Evolutionary conservation across 352 stramenopile species (phyloP).

Genomic region (Phytophthora capsici): DNA sequence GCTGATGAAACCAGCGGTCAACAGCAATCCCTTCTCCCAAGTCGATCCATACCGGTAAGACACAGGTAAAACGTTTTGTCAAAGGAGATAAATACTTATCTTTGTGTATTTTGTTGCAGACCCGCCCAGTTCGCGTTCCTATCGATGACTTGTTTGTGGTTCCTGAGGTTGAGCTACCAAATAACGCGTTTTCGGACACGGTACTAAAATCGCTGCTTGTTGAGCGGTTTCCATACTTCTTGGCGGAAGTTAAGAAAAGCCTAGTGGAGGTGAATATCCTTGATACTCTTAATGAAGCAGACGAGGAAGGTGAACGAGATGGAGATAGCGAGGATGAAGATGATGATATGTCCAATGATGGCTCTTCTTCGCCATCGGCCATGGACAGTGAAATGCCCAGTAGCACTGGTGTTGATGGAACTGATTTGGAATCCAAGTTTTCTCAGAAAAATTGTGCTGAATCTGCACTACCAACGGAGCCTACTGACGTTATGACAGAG

Average conservation of each 20-base stretch:
- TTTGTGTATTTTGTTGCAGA: conserved; percentile 38
- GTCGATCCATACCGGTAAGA: conserved; percentile 55
- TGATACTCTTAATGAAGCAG: conserved; percentile 46
- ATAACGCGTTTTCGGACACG: conserved; percentile 69
- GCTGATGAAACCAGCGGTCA: conserved; percentile 42
- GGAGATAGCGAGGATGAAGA: conserved; percentile 86
- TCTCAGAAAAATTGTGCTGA: conserved; percentile 27
- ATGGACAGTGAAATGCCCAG: conserved; percentile 77
- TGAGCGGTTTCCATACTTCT: conserved; percentile 77
- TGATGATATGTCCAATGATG: conserved; percentile 90
- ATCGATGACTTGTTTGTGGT: conserved; percentile 84
- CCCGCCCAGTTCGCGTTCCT: conserved; percentile 78
- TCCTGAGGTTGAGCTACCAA: conserved; percentile 76
- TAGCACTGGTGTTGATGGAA: conserved; percentile 55
- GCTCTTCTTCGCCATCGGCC: conserved; percentile 71
- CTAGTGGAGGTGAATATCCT: conserved; percentile 59
- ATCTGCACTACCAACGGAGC: conserved; percentile 37
- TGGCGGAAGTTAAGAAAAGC: conserved; percentile 81
- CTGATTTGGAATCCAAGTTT: conserved; percentile 58
- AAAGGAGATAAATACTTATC: conserved; percentile 3
- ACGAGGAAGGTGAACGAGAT: conserved; percentile 36
- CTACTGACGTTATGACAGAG: conserved; percentile 61
- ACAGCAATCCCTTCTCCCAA: conserved; percentile 40
- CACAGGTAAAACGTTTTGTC: background rate
- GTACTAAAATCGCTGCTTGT: conserved; percentile 76